Conservation (phyloP, 345 rosid genomes). For the Ricinus communis region DNA sequence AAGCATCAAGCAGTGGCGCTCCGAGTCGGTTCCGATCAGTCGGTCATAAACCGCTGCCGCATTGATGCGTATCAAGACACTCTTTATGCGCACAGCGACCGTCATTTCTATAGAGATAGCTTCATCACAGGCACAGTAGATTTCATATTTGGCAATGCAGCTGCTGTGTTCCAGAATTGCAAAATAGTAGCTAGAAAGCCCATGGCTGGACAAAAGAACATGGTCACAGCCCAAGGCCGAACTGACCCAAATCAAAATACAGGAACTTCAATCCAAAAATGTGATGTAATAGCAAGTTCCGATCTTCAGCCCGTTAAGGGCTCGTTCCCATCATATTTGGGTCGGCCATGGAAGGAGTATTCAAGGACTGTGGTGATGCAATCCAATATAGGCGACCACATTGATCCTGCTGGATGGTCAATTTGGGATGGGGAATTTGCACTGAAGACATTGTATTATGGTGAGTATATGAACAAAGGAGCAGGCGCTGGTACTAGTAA, state of each 20-base stretch:
- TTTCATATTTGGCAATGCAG: conserved; percentile 22
- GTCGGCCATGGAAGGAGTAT: conserved; percentile 24
- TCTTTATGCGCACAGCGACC: conserved; percentile 10
- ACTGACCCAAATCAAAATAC: conserved; percentile 25
- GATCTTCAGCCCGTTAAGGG: conserved; percentile 20
- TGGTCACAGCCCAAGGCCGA: conserved; percentile 27
- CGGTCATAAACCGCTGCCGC: conserved; percentile 16
- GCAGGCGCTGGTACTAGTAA: conserved; percentile 23
- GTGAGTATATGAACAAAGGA: conserved; percentile 27
- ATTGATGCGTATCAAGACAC: conserved; percentile 25
- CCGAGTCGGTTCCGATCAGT: conserved; percentile 11
- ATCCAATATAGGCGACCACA: conserved; percentile 7
- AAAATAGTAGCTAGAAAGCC: conserved; percentile 18
- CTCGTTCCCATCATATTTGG: conserved; percentile 7
- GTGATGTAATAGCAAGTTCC: conserved; percentile 8
- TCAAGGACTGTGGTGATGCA: conserved; percentile 27
- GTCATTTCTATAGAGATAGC: conserved; percentile 23
- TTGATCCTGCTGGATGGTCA: conserved; percentile 25
- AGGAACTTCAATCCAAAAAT: conserved; percentile 18
- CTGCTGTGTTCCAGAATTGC: conserved; percentile 20
- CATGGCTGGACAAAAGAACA: conserved; percentile 8
- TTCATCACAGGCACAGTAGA: too few species aligned
- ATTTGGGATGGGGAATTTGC: conserved; percentile 18
- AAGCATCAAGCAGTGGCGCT: conserved; percentile 25
- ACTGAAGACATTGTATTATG: conserved; percentile 22